Evolutionary conservation across 2,329 filamentous ascomycete genomes (phyloP).

Genomic region (Colletotrichum orchidophilum): DNA sequence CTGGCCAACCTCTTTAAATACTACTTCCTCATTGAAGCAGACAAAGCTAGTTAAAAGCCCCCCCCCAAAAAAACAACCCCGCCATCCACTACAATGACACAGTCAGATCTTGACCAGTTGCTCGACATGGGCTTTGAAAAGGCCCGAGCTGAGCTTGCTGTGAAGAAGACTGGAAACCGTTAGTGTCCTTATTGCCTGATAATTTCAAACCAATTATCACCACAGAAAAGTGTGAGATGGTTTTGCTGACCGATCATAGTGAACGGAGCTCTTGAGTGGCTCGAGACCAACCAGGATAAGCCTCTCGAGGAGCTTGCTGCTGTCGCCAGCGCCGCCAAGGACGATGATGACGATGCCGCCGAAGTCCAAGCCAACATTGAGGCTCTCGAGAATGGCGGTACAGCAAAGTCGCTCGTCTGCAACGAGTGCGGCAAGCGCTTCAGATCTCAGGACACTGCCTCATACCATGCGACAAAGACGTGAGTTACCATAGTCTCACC

Average conservation of each 20-base stretch:
- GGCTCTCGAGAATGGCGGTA: constrained; percentile 74
- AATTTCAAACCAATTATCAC: not conserved
- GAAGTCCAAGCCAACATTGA: constrained; percentile 66
- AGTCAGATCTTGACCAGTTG: constrained; percentile 68
- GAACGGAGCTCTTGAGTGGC: constrained; percentile 91
- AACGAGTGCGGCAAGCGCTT: constrained; percentile 96
- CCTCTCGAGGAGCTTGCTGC: constrained; percentile 81
- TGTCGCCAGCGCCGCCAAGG: constrained; percentile 44
- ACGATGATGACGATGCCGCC: constrained; percentile 55
- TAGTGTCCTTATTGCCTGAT: constrained; percentile 47
- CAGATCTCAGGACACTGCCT: constrained; percentile 80
- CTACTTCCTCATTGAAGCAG: not conserved
- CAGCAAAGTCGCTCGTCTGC: constrained; percentile 85
- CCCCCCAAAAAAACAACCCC: constrained; percentile 32
- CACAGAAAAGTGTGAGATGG: not conserved
- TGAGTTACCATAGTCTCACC: constrained; percentile 46
- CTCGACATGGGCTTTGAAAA: constrained; percentile 85
- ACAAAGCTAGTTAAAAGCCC: not conserved
- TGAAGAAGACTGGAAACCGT: constrained; percentile 85
- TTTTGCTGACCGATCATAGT: constrained; percentile 59
- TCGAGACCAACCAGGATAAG: constrained; percentile 91
- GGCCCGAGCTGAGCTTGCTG: constrained; percentile 81
- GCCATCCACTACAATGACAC: constrained; percentile 53
- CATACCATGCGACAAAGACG: constrained; percentile 92
- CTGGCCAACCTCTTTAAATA: not conserved